These are phyloP conservation scores for Beta lomatogona DNA, from an alignment of 179 eudicot genomes.

Conservation along the genomic window DNA sequence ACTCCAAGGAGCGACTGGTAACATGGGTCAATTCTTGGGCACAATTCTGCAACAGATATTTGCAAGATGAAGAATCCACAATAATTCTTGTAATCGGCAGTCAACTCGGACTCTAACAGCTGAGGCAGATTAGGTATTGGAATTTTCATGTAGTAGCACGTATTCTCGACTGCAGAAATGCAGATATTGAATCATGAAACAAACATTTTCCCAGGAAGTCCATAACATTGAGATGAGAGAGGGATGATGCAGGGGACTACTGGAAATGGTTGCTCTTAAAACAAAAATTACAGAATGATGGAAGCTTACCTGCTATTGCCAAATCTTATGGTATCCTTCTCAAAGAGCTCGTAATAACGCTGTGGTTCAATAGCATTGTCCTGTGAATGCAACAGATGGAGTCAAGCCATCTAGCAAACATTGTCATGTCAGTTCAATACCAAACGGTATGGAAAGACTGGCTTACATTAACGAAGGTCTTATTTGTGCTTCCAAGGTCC, in stretches of 20 bases:
- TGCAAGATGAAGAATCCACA: not conserved
- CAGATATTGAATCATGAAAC: not conserved
- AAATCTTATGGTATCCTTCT: slow-evolving; percentile 83
- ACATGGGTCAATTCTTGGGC: too few species aligned
- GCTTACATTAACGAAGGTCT: slow-evolving; percentile 85
- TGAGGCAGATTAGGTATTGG: slow-evolving; percentile 19
- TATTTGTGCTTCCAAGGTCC: slow-evolving; percentile 99
- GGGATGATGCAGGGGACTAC: not conserved
- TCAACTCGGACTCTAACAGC: not conserved
- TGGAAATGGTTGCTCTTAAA: too few species aligned
- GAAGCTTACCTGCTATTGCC: slow-evolving; percentile 83
- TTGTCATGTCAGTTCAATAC: not conserved
- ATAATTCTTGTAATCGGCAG: not conserved
- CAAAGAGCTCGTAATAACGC: slow-evolving; percentile 84
- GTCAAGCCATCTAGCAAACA: slow-evolving; percentile 8
- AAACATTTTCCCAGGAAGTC: not conserved
- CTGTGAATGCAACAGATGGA: slow-evolving; percentile 46
- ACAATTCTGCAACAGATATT: too few species aligned
- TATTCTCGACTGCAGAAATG: slow-evolving; percentile 79
- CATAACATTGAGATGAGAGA: not conserved
- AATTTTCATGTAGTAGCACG: slow-evolving; percentile 79
- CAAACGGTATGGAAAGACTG: not conserved
- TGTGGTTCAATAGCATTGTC: slow-evolving; percentile 76
- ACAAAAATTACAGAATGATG: not conserved
- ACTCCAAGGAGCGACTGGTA: too few species aligned